These are phyloP conservation scores for Talaromyces piceae DNA, from an alignment of 2,329 filamentous ascomycete species.

Conservation along the genomic window DNA sequence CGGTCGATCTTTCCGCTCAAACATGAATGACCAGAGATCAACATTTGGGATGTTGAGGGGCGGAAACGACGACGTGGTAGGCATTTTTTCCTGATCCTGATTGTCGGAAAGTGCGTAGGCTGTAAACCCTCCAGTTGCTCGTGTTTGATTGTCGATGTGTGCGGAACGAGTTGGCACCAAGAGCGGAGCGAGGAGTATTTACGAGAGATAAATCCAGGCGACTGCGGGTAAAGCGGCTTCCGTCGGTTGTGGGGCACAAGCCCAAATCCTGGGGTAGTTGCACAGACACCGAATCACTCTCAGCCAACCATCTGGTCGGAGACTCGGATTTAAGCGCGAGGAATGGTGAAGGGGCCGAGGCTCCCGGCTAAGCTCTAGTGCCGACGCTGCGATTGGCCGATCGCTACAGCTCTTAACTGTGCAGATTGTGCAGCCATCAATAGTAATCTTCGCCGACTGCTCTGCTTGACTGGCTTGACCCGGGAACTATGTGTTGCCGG, in stretches of 20 bases:
- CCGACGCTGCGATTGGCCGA: neutral
- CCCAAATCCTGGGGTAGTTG: neutral
- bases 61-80: constrained; percentile 59
- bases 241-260: neutral
- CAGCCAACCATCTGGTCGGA: neutral
- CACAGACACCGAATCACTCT: too few relatives aligned
- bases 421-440: too few relatives aligned
- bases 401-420: too few relatives aligned
- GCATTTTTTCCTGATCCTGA: too few relatives aligned
- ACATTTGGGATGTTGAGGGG: constrained; percentile 62
- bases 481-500: too few relatives aligned
- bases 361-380: constrained; percentile 1
- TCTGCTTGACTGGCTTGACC: too few relatives aligned
- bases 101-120: neutral
- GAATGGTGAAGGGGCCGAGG: neutral
- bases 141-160: neutral
- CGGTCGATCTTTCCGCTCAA: constrained; percentile 57
- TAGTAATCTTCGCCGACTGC: too few relatives aligned
- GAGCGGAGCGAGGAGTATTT: neutral
- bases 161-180: neutral
- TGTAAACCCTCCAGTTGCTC: neutral
- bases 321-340: neutral
- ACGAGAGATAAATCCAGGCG: neutral
- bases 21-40: constrained; percentile 73
- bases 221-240: neutral